Base-by-base conservation (phyloP, 768 basidiomycete genomes). In the Leccinellum albellum region DNA sequence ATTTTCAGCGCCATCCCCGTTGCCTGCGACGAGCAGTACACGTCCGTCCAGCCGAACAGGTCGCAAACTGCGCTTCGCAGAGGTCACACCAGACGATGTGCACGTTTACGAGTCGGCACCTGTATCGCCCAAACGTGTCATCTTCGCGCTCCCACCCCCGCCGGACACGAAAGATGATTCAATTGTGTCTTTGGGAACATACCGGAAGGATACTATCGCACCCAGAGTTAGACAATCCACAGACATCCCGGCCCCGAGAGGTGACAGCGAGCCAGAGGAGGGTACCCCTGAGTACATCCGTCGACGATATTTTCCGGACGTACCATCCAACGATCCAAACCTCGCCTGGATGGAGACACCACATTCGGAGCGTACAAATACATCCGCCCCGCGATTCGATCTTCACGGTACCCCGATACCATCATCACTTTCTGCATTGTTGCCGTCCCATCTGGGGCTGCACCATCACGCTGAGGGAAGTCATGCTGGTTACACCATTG, bases 281-380 rank as follows among this genome's bases (percentile, higher is more conserved):
- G 90, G 89, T 6, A 86, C 88, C 0, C 84, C 93, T 3, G 91
- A 93, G 68, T 82, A 88, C 65, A 94, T 96, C 55, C 87, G 91
- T 24, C 80, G 78, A 24, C 86, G 85, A 37, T 96, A 86, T 74
- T 97, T 97, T 66, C 91, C 94, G 0, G 71, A 81, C 55, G 82
- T 84, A 1, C 79, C 86, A 4, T 71, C 80, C 10, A 77, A 87
- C 62, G 84, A 93, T 61, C 86, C 92, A 6, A 84, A 82, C 48
- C 76, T 97, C 9, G 86, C 83, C 31, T 98, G 95, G 95, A 88
- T 96, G 71, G 59, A 76, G 13, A 31, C 70, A 3, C 53, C 73
- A 1, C 31, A 63, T 13, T 42, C 24, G 1, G 60, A 58, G 3
- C 13, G 56, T 2, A 24, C 48, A 7, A 10, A 68, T 73, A 4